Base-by-base conservation (phyloP, 208 protist species). In the Acanthamoeba castellanii region DNA sequence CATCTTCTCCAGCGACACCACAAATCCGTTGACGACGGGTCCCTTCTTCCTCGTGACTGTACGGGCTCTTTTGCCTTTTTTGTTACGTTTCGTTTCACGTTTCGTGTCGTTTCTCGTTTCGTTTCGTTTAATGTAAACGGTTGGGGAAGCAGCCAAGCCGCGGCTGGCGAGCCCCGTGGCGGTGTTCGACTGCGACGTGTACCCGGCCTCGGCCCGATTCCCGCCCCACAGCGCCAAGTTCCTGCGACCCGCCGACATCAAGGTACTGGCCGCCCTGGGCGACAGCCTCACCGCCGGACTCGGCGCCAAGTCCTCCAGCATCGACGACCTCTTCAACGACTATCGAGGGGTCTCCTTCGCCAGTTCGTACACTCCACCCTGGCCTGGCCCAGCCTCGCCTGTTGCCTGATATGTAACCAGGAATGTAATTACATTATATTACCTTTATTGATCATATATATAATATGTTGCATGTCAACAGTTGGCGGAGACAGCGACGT, bases 261-360 rank as follows among this genome's bases (percentile, higher is more conserved):
- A 22, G 16, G 55, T 61, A 2, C 8, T 61, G 16, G 55, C 9
- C 8, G 55, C 55, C 55, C 18, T 61, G 6, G 55, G 55, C 55
- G 55, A 61, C 55, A 91, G 84, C 30, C 4, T 91, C 9, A 91
- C 50, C 16, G 84, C 47, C 6, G 84, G n/a, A 13, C 68, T 91
- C 55, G 84, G 47, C 3, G 84, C 84, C 84, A 66, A 91, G 59
- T 6, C 84, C 27, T 20, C n/a, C 27, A 91, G 34, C 84, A 4
- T 91, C 52, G n/a, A 2, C 1, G 47, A 68, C 55, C 25, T 66
- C 20, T 68, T 91, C 20, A n/a, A 25, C 50, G 47, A 91, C 1
- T 68, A 59, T 30, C 1, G 34, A 1, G 50, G 84, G 2, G 84
- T 91, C 30, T 91, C 84, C 16, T 91, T 57, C 13, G 30, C 47